These are phyloP conservation scores for Mytilinidion resinicola DNA, from an alignment of 495 filamentous ascomycete species.

Conservation along the genomic window DNA sequence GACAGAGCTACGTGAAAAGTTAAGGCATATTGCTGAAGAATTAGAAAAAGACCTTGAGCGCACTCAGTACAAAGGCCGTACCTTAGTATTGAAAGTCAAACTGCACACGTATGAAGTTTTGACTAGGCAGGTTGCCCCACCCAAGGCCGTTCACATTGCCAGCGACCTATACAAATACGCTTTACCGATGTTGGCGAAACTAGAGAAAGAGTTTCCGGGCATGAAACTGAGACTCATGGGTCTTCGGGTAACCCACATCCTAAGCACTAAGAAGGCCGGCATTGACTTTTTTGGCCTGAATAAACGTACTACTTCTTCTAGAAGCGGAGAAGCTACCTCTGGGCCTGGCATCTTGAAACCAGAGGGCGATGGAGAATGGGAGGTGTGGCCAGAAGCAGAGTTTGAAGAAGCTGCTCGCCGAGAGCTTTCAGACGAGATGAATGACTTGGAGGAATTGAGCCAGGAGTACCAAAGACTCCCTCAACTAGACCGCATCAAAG, in stretches of 20 bases:
- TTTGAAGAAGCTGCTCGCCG: constrained; percentile 60
- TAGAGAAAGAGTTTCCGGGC: constrained; percentile 77
- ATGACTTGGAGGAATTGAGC: constrained; percentile 56
- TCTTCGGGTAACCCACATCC: constrained; percentile 75
- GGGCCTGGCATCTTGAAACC: neutral
- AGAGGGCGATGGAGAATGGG: constrained; percentile 47
- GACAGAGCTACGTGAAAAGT: constrained; percentile 64
- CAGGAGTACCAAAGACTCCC: constrained; percentile 45
- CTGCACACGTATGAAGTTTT: constrained; percentile 89
- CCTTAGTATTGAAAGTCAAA: constrained; percentile 87
- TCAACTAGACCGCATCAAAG: neutral
- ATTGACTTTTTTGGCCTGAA: constrained; percentile 72
- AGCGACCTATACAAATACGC: constrained; percentile 80
- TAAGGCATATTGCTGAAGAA: constrained; percentile 74
- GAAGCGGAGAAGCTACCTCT: neutral
- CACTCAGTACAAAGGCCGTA: constrained; percentile 80
- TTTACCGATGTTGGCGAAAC: constrained; percentile 74
- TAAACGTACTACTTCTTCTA: constrained; percentile 28
- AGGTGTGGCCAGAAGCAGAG: constrained; percentile 62
- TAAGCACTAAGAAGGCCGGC: constrained; percentile 70
- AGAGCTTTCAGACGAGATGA: constrained; percentile 59
- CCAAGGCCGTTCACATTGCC: constrained; percentile 61
- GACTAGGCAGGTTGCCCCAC: constrained; percentile 69
- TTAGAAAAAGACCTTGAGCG: constrained; percentile 78
- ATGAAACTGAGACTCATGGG: constrained; percentile 86